Evolutionary conservation across 441 rosid genomes (phyloP).

Genomic region (Populus trichocarpa): DNA sequence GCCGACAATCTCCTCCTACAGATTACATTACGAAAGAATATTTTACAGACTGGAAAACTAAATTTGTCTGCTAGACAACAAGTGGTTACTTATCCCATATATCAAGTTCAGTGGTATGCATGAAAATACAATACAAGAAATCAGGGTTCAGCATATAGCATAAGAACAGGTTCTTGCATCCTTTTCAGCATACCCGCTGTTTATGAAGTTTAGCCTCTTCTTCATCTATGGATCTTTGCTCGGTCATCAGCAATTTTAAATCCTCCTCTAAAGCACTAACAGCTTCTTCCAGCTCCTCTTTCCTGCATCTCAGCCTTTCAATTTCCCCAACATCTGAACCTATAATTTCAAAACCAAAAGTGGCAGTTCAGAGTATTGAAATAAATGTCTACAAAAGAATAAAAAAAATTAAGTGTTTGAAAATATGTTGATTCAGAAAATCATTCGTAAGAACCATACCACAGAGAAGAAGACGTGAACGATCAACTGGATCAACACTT

Average conservation of each 20-base stretch:
- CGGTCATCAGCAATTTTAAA: conserved; percentile 43
- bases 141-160: not conserved
- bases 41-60: not conserved
- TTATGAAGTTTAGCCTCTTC: conserved; percentile 67
- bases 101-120: conserved; percentile 4
- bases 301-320: conserved; percentile 59
- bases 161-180: not conserved
- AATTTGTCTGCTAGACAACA: not conserved
- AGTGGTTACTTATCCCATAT: conserved; percentile 9
- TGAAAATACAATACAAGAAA: conserved; percentile 2
- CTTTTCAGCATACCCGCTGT: conserved; percentile 52
- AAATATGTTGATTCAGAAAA: conserved; percentile 3
- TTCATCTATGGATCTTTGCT: conserved; percentile 66
- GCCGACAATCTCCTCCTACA: conserved; percentile 64
- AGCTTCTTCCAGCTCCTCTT: conserved; percentile 58
- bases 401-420: not conserved
- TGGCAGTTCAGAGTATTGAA: not conserved
- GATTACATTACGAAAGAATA: conserved; percentile 9
- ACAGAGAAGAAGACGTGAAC: conserved; percentile 68
- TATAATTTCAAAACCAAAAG: conserved; percentile 13
- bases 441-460: conserved; percentile 35
- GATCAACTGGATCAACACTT: conserved; percentile 66
- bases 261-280: conserved; percentile 44
- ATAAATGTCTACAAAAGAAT: too few relatives aligned
- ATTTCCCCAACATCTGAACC: conserved; percentile 74